phyloP scores from a whole-genome alignment of 352 stramenopile genomes.

The Pythium guiyangense region DNA sequence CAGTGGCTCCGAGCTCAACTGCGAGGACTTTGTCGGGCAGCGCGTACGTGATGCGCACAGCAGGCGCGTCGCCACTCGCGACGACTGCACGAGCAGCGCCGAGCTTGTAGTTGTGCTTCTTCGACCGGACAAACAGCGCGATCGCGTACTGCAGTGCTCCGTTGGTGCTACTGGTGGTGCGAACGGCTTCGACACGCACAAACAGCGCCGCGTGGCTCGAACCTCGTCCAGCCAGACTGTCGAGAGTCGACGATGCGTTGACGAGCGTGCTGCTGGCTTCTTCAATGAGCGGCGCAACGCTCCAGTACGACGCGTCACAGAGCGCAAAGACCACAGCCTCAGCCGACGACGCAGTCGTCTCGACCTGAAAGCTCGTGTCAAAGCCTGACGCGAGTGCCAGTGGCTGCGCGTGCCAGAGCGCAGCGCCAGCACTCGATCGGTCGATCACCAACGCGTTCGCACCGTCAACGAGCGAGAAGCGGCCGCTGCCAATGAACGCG shows the following conservation, averaged over 20 bases:
- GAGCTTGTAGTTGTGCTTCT: constrained; percentile 31
- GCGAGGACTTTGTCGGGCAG: constrained; percentile 37
- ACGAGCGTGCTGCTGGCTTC: constrained; percentile 20
- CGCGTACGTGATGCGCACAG: constrained; percentile 35
- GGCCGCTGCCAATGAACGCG: constrained; percentile 38
- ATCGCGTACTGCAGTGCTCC: constrained; percentile 24
- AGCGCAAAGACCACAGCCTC: constrained; percentile 48
- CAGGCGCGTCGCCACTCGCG: constrained; percentile 1
- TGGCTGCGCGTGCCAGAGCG: constrained; percentile 42
- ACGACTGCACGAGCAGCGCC: constrained; percentile 28
- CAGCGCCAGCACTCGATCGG: constrained; percentile 19
- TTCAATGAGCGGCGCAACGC: constrained; percentile 43
- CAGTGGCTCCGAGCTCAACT: constrained; percentile 31
- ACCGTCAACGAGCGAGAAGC: constrained; percentile 28
- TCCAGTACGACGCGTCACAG: constrained; percentile 68
- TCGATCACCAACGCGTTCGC: constrained; percentile 22
- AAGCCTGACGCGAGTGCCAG: constrained; percentile 46
- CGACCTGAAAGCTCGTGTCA: constrained; percentile 35
- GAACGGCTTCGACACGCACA: constrained; percentile 19
- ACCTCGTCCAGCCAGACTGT: constrained; percentile 2
- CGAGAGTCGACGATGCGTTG: constrained; percentile 3
- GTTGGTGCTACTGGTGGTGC: constrained; percentile 1
- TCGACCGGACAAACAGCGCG: constrained; percentile 37
- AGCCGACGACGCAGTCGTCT: constrained; percentile 2
- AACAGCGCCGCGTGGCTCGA: constrained; percentile 31